A percentile compares a stretch with the other conserved stretches of the same genome.
Conservation (phyloP, 2,329 filamentous ascomycete species). For the Hypoxylon sp. region DNA sequence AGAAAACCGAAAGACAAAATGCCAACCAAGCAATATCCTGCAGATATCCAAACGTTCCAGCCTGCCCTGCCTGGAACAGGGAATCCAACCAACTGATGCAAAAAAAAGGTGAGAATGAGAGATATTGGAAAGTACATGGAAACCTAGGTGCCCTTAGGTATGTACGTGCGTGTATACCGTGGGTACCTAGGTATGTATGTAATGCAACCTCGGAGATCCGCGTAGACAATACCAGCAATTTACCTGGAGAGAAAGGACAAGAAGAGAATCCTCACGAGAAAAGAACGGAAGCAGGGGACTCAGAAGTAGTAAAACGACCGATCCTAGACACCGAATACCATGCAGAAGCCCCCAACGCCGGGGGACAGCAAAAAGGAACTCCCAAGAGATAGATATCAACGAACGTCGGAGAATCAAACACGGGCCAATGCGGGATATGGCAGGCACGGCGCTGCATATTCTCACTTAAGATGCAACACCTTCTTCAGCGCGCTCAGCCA, state of each 20-base stretch:
- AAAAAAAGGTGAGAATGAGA: background rate
- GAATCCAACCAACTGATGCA: slow-evolving; percentile 13
- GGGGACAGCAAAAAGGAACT: background rate
- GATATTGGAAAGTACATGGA: slow-evolving; percentile 1
- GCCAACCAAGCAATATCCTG: background rate
- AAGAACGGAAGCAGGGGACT: background rate
- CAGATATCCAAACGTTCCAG: background rate
- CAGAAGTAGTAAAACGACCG: slow-evolving; percentile 31
- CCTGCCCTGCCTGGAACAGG: slow-evolving; percentile 12
- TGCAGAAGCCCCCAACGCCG: slow-evolving; percentile 20
- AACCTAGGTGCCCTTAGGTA: background rate
- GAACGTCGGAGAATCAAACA: slow-evolving; percentile 8
- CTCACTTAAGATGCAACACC: slow-evolving; percentile 25
- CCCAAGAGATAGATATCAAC: background rate
- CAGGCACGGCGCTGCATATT: background rate
- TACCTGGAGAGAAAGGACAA: background rate
- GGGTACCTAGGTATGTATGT: too few relatives aligned
- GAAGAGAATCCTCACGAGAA: background rate
- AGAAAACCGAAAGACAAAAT: background rate
- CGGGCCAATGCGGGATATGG: background rate
- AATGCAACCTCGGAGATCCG: slow-evolving; percentile 12
- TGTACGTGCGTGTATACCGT: too few relatives aligned
- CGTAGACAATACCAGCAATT: slow-evolving; percentile 1
- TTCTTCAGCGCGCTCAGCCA: slow-evolving; percentile 26
- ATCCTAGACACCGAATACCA: slow-evolving; percentile 32